Evolutionary conservation across 805 yeast species (phyloP).

Genomic region (Nadsonia fulvescens): DNA sequence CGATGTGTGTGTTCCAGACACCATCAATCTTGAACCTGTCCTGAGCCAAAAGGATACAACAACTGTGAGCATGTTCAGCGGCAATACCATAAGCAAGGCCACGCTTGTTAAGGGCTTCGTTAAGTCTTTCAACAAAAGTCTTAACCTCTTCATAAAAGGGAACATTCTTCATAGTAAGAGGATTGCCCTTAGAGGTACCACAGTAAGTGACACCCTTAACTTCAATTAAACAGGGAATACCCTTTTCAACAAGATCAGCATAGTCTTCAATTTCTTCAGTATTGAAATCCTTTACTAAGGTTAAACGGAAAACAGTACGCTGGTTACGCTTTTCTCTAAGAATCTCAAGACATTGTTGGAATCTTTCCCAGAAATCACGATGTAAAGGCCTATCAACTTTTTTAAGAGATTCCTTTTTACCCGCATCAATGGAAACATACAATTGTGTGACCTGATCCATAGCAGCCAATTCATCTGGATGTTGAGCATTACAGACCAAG

Average conservation of each 20-base stretch:
- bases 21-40: slow-evolving; percentile 48
- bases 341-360: slow-evolving; percentile 64
- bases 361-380: slow-evolving; percentile 84
- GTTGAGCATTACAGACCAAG: slow-evolving; percentile 90
- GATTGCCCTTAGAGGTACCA: slow-evolving; percentile 82
- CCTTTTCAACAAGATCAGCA: slow-evolving; percentile 72
- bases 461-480: slow-evolving; percentile 61
- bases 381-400: slow-evolving; percentile 77
- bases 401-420: slow-evolving; percentile 65
- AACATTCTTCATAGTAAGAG: slow-evolving; percentile 86
- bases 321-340: slow-evolving; percentile 61
- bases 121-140: slow-evolving; percentile 47
- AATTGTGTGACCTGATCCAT: slow-evolving; percentile 72
- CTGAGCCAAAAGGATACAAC: slow-evolving; percentile 76
- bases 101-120: slow-evolving; percentile 41
- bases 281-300: slow-evolving; percentile 84
- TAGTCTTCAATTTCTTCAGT: slow-evolving; percentile 65
- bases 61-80: slow-evolving; percentile 90
- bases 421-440: slow-evolving; percentile 86
- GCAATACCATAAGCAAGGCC: slow-evolving; percentile 68
- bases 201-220: slow-evolving; percentile 92
- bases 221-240: slow-evolving; percentile 74
- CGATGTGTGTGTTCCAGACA: slow-evolving; percentile 79
- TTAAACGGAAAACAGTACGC: slow-evolving; percentile 78
- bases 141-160: slow-evolving; percentile 88